Percentiles rank a stretch among this genome's conserved stretches.
Evolutionary conservation across 805 yeast species (phyloP).

Genomic region (Wickerhamiella parazyma): DNA sequence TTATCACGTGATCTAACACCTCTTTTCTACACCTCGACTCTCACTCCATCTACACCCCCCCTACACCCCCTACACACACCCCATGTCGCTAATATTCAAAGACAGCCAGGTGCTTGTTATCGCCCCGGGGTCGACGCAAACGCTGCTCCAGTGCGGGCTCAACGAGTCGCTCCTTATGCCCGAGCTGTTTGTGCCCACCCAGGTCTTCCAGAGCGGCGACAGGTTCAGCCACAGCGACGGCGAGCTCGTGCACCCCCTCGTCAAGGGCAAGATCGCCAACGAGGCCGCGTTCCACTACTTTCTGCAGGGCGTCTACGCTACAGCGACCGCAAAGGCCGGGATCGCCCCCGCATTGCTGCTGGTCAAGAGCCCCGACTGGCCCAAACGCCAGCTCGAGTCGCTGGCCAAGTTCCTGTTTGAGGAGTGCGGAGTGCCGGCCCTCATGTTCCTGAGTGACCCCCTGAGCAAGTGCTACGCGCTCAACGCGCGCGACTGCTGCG

Average conservation of each 20-base stretch:
- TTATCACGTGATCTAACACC: not conserved
- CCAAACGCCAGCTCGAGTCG: conserved; percentile 48
- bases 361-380: conserved; percentile 56
- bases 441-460: conserved; percentile 54
- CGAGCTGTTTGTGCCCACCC: conserved; percentile 59
- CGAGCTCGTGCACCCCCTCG: conserved; percentile 47
- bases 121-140: conserved; percentile 64
- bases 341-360: conserved; percentile 49
- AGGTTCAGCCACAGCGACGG: conserved; percentile 28
- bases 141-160: conserved; percentile 69
- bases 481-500: conserved; percentile 45
- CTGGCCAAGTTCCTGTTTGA: conserved; percentile 70
- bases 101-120: conserved; percentile 37
- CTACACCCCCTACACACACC: not conserved
- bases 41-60: no score
- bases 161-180: conserved; percentile 65
- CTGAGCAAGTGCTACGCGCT: conserved; percentile 63
- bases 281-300: conserved; percentile 57
- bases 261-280: conserved; percentile 49
- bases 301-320: conserved; percentile 36
- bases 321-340: conserved; percentile 28
- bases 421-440: conserved; percentile 53
- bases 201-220: conserved; percentile 35
- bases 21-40: no score
- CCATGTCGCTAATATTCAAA: conserved; percentile 24